Conservation (phyloP, 169 alveolate species). For the Plasmodium billcollinsi region DNA sequence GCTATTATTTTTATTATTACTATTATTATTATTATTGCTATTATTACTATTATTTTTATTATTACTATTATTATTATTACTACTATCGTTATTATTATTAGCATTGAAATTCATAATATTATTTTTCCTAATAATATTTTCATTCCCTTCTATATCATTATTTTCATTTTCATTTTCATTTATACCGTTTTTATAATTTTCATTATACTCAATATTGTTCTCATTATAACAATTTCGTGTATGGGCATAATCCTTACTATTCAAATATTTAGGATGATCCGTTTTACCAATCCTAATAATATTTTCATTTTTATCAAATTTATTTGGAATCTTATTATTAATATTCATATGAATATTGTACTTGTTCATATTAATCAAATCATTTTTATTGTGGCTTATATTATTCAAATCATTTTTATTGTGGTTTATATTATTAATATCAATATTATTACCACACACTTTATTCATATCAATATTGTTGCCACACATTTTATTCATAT, state of each 20-base stretch:
- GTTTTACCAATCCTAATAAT: no score
- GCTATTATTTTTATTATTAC: neutral
- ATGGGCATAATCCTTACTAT: neutral
- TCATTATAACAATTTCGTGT: neutral
- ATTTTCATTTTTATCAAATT: no score
- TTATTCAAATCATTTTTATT: neutral
- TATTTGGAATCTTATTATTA: no score
- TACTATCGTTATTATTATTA: neutral
- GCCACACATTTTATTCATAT: neutral
- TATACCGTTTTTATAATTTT: conserved; percentile 9
- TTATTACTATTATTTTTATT: neutral
- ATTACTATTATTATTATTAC: neutral
- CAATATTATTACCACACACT: no score
- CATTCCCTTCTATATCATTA: neutral
- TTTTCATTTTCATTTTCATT: neutral
- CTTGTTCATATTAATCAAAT: neutral
- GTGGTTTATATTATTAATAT: neutral
- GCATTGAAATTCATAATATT: neutral
- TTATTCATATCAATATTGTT: no score
- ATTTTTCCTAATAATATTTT: neutral
- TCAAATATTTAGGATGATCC: no score
- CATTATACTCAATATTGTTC: neutral
- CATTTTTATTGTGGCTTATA: neutral
- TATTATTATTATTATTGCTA: neutral
- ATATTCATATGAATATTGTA: neutral